phyloP scores from a whole-genome alignment of 306 rosid species.

The Vicia villosa region DNA sequence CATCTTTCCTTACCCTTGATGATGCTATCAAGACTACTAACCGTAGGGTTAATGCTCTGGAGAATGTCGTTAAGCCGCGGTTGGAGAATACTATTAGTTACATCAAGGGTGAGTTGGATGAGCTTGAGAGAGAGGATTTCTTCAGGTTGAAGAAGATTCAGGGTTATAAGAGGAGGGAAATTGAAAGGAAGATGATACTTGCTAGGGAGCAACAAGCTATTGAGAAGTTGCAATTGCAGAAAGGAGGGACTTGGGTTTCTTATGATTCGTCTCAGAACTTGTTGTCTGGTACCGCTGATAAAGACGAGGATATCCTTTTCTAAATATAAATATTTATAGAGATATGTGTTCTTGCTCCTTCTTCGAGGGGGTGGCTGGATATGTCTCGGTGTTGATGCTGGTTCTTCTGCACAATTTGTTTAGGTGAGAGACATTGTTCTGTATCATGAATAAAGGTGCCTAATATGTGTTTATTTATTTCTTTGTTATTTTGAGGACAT shows the following conservation, averaged over 20 bases:
- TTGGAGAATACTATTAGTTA: constrained; percentile 85
- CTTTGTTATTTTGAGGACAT: constrained; percentile 33
- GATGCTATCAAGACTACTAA: constrained; percentile 92
- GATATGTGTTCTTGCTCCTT: constrained; percentile 35
- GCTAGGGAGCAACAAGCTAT: constrained; percentile 67
- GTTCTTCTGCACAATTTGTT: constrained; percentile 32
- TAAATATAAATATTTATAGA: constrained; percentile 34
- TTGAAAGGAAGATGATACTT: constrained; percentile 64
- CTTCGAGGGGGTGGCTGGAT: constrained; percentile 23
- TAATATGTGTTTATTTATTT: constrained; percentile 38
- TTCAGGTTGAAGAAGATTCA: constrained; percentile 95
- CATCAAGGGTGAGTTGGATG: constrained; percentile 91
- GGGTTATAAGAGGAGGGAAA: constrained; percentile 81
- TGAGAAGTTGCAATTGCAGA: constrained; percentile 56
- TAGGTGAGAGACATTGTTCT: constrained; percentile 37
- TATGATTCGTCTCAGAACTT: constrained; percentile 56
- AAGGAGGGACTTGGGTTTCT: constrained; percentile 49
- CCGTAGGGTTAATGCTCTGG: constrained; percentile 91
- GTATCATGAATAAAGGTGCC: constrained; percentile 45
- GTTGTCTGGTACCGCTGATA: constrained; percentile 55
- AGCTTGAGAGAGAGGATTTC: constrained; percentile 95
- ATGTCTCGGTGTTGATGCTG: constrained; percentile 24
- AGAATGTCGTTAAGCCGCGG: constrained; percentile 88
- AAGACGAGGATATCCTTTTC: constrained; percentile 84
- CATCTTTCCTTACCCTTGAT: constrained; percentile 90